These are phyloP conservation scores for Salix udensis DNA, from an alignment of 345 rosid species.

Conservation along the genomic window DNA sequence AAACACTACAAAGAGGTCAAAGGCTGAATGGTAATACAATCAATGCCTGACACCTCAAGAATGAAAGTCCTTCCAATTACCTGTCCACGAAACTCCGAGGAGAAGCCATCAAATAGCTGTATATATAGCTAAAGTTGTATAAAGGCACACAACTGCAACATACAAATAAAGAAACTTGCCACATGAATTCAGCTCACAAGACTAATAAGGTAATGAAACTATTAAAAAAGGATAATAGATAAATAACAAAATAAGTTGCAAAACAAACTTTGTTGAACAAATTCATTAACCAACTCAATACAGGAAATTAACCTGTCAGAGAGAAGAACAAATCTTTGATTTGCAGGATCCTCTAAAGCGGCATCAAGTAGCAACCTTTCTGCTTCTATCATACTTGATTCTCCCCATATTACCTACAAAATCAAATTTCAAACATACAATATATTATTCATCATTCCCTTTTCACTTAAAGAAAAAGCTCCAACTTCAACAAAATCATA, in stretches of 20 bases:
- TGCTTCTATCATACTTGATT: constrained; percentile 83
- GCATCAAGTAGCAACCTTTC: constrained; percentile 71
- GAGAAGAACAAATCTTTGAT: constrained; percentile 83
- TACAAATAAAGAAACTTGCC: background rate
- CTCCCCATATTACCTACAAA: constrained; percentile 81
- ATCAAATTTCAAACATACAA: no score
- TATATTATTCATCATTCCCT: no score
- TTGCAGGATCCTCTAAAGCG: constrained; percentile 73
- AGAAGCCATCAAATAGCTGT: constrained; percentile 74
- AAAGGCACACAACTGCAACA: constrained; percentile 86
- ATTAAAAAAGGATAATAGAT: background rate
- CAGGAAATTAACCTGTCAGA: constrained; percentile 67
- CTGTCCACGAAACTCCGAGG: constrained; percentile 89
- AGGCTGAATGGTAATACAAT: constrained; percentile 3
- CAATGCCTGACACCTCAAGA: constrained; percentile 36
- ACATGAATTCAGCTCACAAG: no score
- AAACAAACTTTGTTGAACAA: no score
- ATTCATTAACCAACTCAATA: no score
- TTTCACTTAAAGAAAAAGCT: no score
- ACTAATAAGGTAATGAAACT: background rate
- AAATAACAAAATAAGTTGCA: background rate
- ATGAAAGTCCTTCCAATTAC: constrained; percentile 46
- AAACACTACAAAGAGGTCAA: constrained; percentile 13
- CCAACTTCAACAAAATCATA: no score
- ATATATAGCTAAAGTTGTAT: constrained; percentile 76